A percentile compares a stretch with the other conserved stretches of the same genome.
Evolutionary conservation across 768 basidiomycete genomes (phyloP).

Genomic region (Kwoniella europaea): DNA sequence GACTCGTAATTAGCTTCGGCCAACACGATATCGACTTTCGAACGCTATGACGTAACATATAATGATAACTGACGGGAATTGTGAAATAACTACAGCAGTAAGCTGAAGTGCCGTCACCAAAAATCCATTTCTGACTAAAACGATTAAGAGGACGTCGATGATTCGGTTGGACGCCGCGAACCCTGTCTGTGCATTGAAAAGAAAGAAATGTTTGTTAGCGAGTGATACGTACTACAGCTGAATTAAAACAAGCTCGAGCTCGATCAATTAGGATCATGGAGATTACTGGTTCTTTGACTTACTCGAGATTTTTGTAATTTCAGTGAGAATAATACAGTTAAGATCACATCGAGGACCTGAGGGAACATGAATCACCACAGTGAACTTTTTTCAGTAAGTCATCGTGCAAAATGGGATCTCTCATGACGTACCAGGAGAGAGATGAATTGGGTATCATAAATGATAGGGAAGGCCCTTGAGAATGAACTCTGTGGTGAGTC

Average conservation of each 20-base stretch:
- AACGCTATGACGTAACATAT: not conserved
- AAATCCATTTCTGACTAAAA: slow-evolving; percentile 3
- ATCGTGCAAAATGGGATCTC: not conserved
- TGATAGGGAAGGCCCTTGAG: not conserved
- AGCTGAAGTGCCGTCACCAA: not conserved
- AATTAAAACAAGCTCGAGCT: too few relatives aligned
- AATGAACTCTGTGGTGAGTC: not conserved
- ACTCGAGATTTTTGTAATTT: not conserved
- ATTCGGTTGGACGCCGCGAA: slow-evolving; percentile 3
- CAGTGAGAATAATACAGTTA: not conserved
- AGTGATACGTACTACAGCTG: too few relatives aligned
- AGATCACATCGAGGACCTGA: not conserved
- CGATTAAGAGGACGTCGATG: not conserved
- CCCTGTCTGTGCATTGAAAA: slow-evolving; percentile 2
- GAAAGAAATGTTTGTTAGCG: too few relatives aligned
- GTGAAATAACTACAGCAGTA: not conserved
- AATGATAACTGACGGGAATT: not conserved
- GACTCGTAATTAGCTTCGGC: too few relatives aligned
- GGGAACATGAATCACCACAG: not conserved
- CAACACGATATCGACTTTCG: too few relatives aligned
- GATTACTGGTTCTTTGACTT: not conserved
- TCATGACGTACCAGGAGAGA: not conserved
- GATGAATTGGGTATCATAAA: not conserved
- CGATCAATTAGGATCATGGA: not conserved
- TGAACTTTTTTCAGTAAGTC: not conserved